Percentiles rank a stretch among this genome's conserved stretches.
Conservation (phyloP, 192 early-diverging fungal genomes). For the Cladochytrium replicatum region DNA sequence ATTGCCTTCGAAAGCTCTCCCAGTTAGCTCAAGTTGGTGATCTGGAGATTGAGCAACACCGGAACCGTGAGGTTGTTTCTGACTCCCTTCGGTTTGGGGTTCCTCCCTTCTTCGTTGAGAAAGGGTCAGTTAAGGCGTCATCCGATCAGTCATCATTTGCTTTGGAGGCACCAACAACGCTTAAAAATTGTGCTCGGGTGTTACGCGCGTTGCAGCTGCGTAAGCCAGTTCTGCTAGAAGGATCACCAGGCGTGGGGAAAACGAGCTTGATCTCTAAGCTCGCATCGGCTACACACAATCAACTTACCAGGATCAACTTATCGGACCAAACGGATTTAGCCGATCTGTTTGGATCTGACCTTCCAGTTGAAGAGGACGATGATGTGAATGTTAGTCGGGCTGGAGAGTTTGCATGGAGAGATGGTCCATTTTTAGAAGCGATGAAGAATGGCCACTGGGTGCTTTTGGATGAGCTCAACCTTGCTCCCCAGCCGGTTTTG, state of each 20-base stretch:
- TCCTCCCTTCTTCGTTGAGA: constrained; percentile 74
- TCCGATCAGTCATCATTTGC: constrained; percentile 64
- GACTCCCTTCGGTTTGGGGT: constrained; percentile 49
- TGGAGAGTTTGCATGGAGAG: constrained; percentile 92
- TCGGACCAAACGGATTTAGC: constrained; percentile 97
- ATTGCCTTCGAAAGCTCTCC: constrained; percentile 5
- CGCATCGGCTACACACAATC: constrained; percentile 69
- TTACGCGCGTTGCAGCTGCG: constrained; percentile 81
- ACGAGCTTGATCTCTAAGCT: constrained; percentile 80
- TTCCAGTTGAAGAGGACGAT: constrained; percentile 84
- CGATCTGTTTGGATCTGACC: constrained; percentile 96
- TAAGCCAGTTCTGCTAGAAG: constrained; percentile 91
- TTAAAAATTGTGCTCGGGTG: constrained; percentile 72
- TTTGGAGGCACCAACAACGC: constrained; percentile 84
- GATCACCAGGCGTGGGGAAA: constrained; percentile 96
- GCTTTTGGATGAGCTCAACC: constrained; percentile 91
- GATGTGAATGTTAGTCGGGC: constrained; percentile 25
- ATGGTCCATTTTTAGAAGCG: constrained; percentile 92
- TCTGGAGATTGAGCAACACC: constrained; percentile 5
- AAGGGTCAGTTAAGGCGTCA: too few species aligned
- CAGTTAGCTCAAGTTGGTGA: not conserved
- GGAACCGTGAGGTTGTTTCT: constrained; percentile 6
- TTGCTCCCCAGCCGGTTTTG: constrained; percentile 96
- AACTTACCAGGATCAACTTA: constrained; percentile 88
- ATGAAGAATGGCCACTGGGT: constrained; percentile 97